Percentiles rank a stretch among this genome's conserved stretches.
These are phyloP conservation scores for Boletus holoroseus DNA, from an alignment of 1,284 basidiomycete species.

Conservation along the genomic window DNA sequence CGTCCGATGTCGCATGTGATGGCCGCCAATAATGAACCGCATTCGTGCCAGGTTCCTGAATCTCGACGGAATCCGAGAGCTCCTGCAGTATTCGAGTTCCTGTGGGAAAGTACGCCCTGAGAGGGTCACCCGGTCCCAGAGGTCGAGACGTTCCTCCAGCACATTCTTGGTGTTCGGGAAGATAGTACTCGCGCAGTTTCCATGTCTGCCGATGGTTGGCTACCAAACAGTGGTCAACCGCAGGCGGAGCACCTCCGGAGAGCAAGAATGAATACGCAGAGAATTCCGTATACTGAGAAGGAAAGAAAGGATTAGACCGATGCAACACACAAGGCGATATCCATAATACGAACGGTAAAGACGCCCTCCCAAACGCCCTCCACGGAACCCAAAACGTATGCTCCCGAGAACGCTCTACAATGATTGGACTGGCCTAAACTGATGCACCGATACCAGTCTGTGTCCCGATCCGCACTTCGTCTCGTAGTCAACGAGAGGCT, in stretches of 20 bases:
- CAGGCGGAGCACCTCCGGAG: slow-evolving; percentile 52
- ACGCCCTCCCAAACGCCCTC: slow-evolving; percentile 74
- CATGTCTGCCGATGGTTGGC: slow-evolving; percentile 72
- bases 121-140: slow-evolving; percentile 33
- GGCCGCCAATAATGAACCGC: slow-evolving; percentile 41
- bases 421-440: slow-evolving; percentile 35
- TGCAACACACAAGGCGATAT: neutral
- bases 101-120: slow-evolving; percentile 31
- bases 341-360: slow-evolving; percentile 51
- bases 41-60: slow-evolving; percentile 23
- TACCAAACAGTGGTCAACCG: slow-evolving; percentile 52
- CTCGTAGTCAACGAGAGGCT: slow-evolving; percentile 22
- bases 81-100: slow-evolving; percentile 21
- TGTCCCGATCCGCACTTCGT: slow-evolving; percentile 46
- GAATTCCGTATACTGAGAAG: slow-evolving; percentile 66
- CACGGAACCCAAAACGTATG: slow-evolving; percentile 58
- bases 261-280: slow-evolving; percentile 59
- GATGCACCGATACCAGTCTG: slow-evolving; percentile 56
- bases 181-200: slow-evolving; percentile 68
- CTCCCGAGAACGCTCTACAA: slow-evolving; percentile 35
- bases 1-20: neutral
- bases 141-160: slow-evolving; percentile 5
- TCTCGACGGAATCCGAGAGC: slow-evolving; percentile 14
- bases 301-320: neutral
- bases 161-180: slow-evolving; percentile 33